Percentiles rank a stretch among this genome's conserved stretches.
These are phyloP conservation scores for Vigna reflexopilosa DNA, from an alignment of 306 rosid species.

Conservation along the genomic window DNA sequence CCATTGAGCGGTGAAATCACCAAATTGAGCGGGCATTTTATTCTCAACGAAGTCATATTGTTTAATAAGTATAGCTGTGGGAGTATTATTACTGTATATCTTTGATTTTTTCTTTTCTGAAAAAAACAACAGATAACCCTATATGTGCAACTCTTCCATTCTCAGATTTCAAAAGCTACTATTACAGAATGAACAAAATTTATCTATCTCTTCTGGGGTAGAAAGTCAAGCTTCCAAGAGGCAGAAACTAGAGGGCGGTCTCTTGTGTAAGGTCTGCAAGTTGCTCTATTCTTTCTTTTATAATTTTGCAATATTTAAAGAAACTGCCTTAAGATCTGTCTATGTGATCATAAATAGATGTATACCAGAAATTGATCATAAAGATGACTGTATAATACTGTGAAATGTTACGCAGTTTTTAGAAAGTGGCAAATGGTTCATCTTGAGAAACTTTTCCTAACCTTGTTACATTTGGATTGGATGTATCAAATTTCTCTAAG, in stretches of 20 bases:
- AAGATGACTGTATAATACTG: slow-evolving; percentile 13
- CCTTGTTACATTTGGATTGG: slow-evolving; percentile 20
- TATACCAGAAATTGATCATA: slow-evolving; percentile 14
- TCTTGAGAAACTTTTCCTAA: neutral
- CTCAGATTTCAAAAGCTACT: slow-evolving; percentile 70
- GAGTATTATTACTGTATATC: slow-evolving; percentile 19
- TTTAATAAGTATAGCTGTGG: slow-evolving; percentile 14
- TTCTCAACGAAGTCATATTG: slow-evolving; percentile 27
- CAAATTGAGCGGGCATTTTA: slow-evolving; percentile 6
- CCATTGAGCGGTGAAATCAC: slow-evolving; percentile 10
- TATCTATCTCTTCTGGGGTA: slow-evolving; percentile 64
- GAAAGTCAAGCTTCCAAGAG: slow-evolving; percentile 90
- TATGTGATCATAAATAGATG: neutral
- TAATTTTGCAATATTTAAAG: slow-evolving; percentile 25
- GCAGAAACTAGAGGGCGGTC: slow-evolving; percentile 93
- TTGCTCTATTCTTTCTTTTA: slow-evolving; percentile 37
- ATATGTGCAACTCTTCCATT: slow-evolving; percentile 33
- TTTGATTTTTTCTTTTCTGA: slow-evolving; percentile 15
- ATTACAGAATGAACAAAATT: slow-evolving; percentile 61
- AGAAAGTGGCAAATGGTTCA: slow-evolving; percentile 27
- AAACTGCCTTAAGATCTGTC: slow-evolving; percentile 37
- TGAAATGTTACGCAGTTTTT: slow-evolving; percentile 25
- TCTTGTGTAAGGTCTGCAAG: slow-evolving; percentile 69
- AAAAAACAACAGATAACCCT: slow-evolving; percentile 17
- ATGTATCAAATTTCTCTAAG: neutral